phyloP scores from a whole-genome alignment of 2,329 filamentous ascomycete genomes.

The Dactylellina sp. region DNA sequence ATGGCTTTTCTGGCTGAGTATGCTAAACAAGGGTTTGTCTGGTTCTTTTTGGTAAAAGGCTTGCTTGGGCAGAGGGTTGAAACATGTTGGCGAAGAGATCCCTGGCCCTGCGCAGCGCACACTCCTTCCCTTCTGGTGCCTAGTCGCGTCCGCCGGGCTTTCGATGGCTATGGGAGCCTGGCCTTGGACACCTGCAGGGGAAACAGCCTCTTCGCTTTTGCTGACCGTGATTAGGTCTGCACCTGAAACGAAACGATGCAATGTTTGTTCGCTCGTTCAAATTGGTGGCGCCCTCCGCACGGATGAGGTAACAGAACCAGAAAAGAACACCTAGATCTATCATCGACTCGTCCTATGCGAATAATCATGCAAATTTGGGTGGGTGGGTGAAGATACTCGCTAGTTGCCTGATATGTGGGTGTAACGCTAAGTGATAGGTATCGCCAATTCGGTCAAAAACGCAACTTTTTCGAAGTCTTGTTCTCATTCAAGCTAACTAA shows the following conservation, averaged over 20 bases:
- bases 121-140: constrained; percentile 55
- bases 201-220: constrained; percentile 13
- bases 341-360: no score
- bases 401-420: constrained; percentile 32
- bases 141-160: constrained; percentile 43
- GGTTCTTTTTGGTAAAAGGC: constrained; percentile 39
- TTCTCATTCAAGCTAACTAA: constrained; percentile 41
- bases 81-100: constrained; percentile 53
- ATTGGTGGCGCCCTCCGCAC: constrained; percentile 16
- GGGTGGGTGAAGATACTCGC: not conserved
- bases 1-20: constrained; percentile 9
- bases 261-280: constrained; percentile 24
- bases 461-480: no score
- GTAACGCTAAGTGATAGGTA: not conserved
- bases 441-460: not conserved
- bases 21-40: constrained; percentile 29
- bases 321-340: no score
- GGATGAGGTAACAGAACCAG: no score
- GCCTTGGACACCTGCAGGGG: constrained; percentile 43
- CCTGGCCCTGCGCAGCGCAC: constrained; percentile 37
- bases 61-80: constrained; percentile 54
- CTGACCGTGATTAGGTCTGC: not conserved
- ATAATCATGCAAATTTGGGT: no score
- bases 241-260: constrained; percentile 47
- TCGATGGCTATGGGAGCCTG: constrained; percentile 46